These are phyloP conservation scores for Phialophora tarda DNA, from an alignment of 2,329 filamentous ascomycete genomes.

Conservation along the genomic window DNA sequence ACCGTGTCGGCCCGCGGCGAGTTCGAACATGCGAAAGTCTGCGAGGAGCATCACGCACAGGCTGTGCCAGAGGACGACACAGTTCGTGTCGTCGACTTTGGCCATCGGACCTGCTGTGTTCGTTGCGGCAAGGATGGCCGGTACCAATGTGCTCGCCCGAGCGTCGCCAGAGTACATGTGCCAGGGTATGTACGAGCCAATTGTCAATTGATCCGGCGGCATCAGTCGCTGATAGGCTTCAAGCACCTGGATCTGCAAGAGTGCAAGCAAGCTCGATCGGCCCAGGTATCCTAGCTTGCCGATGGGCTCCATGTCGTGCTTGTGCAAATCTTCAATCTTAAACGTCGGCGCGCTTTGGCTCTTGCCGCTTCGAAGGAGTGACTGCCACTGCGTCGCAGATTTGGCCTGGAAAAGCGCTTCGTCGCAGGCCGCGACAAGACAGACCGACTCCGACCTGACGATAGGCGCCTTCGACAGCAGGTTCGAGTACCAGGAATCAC, in stretches of 20 bases:
- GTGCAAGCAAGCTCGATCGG: constrained; percentile 43
- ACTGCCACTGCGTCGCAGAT: constrained; percentile 46
- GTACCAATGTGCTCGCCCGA: constrained; percentile 46
- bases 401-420: constrained; percentile 54
- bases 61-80: constrained; percentile 59
- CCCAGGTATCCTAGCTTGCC: constrained; percentile 44
- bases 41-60: constrained; percentile 59
- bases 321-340: constrained; percentile 42
- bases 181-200: constrained; percentile 51
- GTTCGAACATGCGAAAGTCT: constrained; percentile 59
- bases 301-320: constrained; percentile 45
- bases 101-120: constrained; percentile 29
- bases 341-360: constrained; percentile 45
- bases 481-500: constrained; percentile 57
- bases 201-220: constrained; percentile 44
- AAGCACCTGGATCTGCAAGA: constrained; percentile 51
- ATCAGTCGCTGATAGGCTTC: constrained; percentile 53
- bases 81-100: constrained; percentile 51
- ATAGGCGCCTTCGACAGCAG: constrained; percentile 56
- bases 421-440: constrained; percentile 54
- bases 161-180: constrained; percentile 56
- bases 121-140: constrained; percentile 31
- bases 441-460: constrained; percentile 53
- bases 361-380: constrained; percentile 46
- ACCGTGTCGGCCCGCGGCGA: constrained; percentile 58